phyloP scores from a whole-genome alignment of 2,329 filamentous ascomycete genomes.

The Stagonosporopsis chrysanthemi region DNA sequence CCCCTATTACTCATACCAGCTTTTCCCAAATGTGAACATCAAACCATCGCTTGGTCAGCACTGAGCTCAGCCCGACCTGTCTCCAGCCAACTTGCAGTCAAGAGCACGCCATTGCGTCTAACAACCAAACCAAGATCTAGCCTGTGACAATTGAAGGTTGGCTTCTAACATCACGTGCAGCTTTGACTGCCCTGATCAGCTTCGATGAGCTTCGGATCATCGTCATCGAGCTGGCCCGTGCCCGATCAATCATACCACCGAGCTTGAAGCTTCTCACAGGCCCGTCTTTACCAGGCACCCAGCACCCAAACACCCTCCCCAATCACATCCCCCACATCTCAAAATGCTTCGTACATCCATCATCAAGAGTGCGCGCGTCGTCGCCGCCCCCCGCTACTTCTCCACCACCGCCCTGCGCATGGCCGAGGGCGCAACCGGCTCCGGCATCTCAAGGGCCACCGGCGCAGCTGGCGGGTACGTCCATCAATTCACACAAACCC shows the following conservation, averaged over 20 bases:
- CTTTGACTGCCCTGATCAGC: neutral
- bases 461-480: constrained; percentile 49
- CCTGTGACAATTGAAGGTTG: neutral
- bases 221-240: neutral
- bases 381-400: constrained; percentile 52
- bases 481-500: constrained; percentile 1
- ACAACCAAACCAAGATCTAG: no score
- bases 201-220: neutral
- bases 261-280: constrained; percentile 1
- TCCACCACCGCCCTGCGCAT: constrained; percentile 53
- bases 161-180: neutral
- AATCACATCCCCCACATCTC: constrained; percentile 20
- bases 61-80: neutral
- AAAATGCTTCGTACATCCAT: constrained; percentile 51
- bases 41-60: neutral
- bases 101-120: no score
- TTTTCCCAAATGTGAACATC: neutral
- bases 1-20: neutral
- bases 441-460: constrained; percentile 51
- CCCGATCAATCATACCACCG: neutral
- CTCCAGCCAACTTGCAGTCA: no score
- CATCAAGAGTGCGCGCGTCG: constrained; percentile 50
- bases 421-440: constrained; percentile 56
- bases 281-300: neutral
- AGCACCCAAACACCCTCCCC: neutral